Percentiles rank a stretch among this genome's conserved stretches.
phyloP scores from a whole-genome alignment of 768 basidiomycete genomes.

The Psilocybe tampanensis region DNA sequence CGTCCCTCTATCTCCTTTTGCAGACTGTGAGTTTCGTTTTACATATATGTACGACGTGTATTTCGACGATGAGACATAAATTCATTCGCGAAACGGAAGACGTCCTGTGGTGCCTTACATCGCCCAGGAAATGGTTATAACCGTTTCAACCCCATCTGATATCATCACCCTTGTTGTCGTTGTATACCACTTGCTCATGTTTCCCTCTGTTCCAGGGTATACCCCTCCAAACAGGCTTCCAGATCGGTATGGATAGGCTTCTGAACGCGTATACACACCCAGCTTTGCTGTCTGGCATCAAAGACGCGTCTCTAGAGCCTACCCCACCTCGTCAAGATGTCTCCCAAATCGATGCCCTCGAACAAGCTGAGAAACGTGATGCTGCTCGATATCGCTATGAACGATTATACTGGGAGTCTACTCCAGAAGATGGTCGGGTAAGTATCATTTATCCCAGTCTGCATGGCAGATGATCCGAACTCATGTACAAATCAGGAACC shows the following conservation, averaged over 20 bases:
- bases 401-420: slow-evolving; percentile 78
- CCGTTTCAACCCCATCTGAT: slow-evolving; percentile 78
- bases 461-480: background rate
- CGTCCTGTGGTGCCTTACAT: slow-evolving; percentile 63
- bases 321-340: slow-evolving; percentile 44
- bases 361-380: slow-evolving; percentile 56
- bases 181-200: background rate
- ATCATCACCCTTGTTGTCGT: slow-evolving; percentile 1
- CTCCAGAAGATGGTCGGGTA: slow-evolving; percentile 69
- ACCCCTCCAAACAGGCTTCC: slow-evolving; percentile 78
- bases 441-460: slow-evolving; percentile 15
- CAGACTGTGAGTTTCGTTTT: slow-evolving; percentile 41
- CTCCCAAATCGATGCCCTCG: slow-evolving; percentile 62
- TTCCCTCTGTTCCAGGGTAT: slow-evolving; percentile 45
- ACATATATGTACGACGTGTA: slow-evolving; percentile 1
- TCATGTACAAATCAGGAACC: no score
- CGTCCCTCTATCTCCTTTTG: slow-evolving; percentile 2
- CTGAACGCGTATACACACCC: slow-evolving; percentile 54
- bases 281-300: slow-evolving; percentile 14
- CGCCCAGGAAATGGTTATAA: slow-evolving; percentile 57
- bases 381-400: slow-evolving; percentile 66
- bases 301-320: background rate
- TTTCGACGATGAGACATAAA: slow-evolving; percentile 51
- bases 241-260: slow-evolving; percentile 76
- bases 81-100: slow-evolving; percentile 78